phyloP scores from a whole-genome alignment of 169 alveolate genomes.

The Plasmodium coatneyi region DNA sequence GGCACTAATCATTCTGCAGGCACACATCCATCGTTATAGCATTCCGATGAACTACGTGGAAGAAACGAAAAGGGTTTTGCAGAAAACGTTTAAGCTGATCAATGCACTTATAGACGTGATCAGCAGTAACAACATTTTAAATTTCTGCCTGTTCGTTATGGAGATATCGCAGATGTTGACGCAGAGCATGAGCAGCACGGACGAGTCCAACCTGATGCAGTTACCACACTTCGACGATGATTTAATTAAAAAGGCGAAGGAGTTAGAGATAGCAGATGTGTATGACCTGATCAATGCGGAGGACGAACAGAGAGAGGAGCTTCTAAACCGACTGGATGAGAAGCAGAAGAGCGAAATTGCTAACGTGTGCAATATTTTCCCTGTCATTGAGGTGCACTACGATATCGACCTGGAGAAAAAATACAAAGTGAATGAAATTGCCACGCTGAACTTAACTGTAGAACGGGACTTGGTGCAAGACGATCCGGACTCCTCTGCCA shows the following conservation, averaged over 20 bases:
- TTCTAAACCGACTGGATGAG: conserved; percentile 86
- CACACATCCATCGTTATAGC: conserved; percentile 94
- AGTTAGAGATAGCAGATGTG: conserved; percentile 90
- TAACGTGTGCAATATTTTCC: conserved; percentile 91
- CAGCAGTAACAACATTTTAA: conserved; percentile 94
- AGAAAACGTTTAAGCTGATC: conserved; percentile 87
- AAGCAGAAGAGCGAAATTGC: conserved; percentile 90
- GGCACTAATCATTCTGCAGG: conserved; percentile 87
- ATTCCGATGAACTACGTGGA: conserved; percentile 88
- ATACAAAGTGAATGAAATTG: conserved; percentile 78
- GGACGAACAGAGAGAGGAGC: conserved; percentile 92
- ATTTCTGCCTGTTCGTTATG: conserved; percentile 96
- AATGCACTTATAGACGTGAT: conserved; percentile 99
- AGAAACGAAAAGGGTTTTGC: conserved; percentile 87
- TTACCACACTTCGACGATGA: conserved; percentile 92
- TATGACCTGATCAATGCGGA: conserved; percentile 96
- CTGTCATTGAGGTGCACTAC: conserved; percentile 87
- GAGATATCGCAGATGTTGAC: conserved; percentile 96
- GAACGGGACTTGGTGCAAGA: conserved; percentile 80
- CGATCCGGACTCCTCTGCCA: conserved; percentile 78
- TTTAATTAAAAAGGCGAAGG: conserved; percentile 88
- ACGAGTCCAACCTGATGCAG: conserved; percentile 92
- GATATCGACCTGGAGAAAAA: conserved; percentile 70
- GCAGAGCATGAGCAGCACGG: conserved; percentile 94
- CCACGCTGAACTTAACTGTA: conserved; percentile 66